Percentiles rank a stretch among this genome's conserved stretches.
These are phyloP conservation scores for Colletotrichum theobromicola DNA, from an alignment of 2,329 filamentous ascomycete species.

Conservation along the genomic window DNA sequence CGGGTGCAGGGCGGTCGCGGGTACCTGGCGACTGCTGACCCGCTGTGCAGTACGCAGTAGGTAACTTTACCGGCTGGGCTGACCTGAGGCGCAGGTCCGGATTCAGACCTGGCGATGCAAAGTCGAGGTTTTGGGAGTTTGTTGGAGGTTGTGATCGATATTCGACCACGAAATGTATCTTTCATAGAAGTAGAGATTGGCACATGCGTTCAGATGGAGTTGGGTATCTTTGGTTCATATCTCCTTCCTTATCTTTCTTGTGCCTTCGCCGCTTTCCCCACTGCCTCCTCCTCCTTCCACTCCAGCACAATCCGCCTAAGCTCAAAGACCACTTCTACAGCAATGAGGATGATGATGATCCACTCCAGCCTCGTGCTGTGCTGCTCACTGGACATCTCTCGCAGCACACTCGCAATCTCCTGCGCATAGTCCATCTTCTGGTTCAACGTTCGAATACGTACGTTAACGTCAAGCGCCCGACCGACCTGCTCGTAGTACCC, in stretches of 20 bases:
- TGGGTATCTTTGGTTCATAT: not conserved
- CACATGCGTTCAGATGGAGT: not conserved
- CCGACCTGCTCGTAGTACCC: constrained; percentile 96
- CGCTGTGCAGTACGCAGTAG: not conserved
- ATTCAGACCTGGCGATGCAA: not conserved
- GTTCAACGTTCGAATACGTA: constrained; percentile 89
- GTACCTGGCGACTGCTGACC: not conserved
- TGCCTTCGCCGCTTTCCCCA: constrained; percentile 14
- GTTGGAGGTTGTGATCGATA: not conserved
- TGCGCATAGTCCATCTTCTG: constrained; percentile 98
- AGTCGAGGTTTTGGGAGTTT: not conserved
- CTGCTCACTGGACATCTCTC: constrained; percentile 89
- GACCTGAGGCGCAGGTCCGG: not conserved
- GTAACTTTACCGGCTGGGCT: not conserved
- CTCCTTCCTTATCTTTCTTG: not conserved
- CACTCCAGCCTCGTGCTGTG: constrained; percentile 88
- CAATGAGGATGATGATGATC: constrained; percentile 94
- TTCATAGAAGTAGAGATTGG: not conserved
- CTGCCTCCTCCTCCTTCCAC: constrained; percentile 41
- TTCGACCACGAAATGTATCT: not conserved
- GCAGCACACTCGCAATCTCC: constrained; percentile 88
- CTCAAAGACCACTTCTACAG: constrained; percentile 90
- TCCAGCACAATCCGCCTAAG: constrained; percentile 76
- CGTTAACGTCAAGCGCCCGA: constrained; percentile 86
- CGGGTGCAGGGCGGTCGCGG: not conserved